Base-by-base conservation (phyloP, 129 eudicot genomes). In the Flaveria ramosissima region DNA sequence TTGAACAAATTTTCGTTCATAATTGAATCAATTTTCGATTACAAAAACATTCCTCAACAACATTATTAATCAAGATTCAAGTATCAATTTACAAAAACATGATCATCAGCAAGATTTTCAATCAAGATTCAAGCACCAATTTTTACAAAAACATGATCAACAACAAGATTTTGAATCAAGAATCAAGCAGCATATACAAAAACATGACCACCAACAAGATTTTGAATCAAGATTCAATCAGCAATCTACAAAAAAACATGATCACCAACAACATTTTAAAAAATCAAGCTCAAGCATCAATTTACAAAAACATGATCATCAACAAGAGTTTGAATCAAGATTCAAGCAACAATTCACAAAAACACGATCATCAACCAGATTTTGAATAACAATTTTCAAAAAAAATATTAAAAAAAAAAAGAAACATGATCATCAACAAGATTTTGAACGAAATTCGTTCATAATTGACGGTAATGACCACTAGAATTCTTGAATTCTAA, bases 261-360 rank as follows among this genome's bases (percentile, higher is more conserved):
- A 20, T 36, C 55, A 41, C 11, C 65, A 53, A 72, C 66, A 52
- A 72, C 32, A 72, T 36, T 53, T 56, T 56, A 48, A 14, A 48
- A 14, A 48, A 53, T 60, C 27, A 15, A 43, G 45, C 16, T 75
- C 61, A 16, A 61, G 48, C 43, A 46, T 36, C 47, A 62, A 46
- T 75, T 24, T 1, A 7, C 48, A 75, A 45, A 62, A 17, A 61
- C 46, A 16, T 24, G 24, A 15, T 20, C 41, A 36, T 36, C 7
- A 36, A 4, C 7, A 6, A 36, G 41, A 6, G 0, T 36, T 36
- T 36, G 1, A 36, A 36, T 73, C n/a, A 21, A 42, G 15, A 73
- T 23, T 74, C 78, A 21, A 60, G 70, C 41, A 60, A 46, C 59
- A 60, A 45, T 74, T 23, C 6, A 6, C 46, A 74, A 42, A 60